Percentiles rank a stretch among this genome's conserved stretches.
phyloP scores from a whole-genome alignment of 225 moss, liverwort and hornwort genomes.

The Thuidium tamariscinum region DNA sequence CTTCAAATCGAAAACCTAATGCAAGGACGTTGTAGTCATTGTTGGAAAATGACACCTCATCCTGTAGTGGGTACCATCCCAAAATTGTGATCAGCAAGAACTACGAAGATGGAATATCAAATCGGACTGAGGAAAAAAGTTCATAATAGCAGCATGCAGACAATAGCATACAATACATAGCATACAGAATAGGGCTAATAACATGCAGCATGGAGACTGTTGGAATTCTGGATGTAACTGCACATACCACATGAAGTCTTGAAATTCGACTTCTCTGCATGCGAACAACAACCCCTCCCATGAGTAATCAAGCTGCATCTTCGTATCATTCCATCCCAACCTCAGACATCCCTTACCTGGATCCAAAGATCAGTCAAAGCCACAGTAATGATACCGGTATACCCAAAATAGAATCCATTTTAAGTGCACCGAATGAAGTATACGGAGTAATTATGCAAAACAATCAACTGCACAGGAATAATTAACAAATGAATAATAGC shows the following conservation, averaged over 20 bases:
- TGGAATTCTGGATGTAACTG: neutral
- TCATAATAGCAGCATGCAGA: neutral
- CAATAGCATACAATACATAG: neutral
- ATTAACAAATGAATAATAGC: neutral
- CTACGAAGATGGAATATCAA: neutral
- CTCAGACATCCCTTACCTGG: conserved; percentile 10
- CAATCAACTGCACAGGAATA: neutral
- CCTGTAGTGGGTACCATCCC: neutral
- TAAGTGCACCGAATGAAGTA: neutral
- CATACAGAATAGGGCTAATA: neutral
- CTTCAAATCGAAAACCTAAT: neutral
- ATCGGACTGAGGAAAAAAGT: neutral
- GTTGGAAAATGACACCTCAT: neutral
- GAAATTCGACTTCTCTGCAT: conserved; percentile 82
- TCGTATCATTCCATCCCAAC: conserved; percentile 5
- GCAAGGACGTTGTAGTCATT: neutral
- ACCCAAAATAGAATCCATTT: neutral
- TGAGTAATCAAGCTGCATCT: conserved; percentile 24
- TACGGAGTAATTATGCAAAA: neutral
- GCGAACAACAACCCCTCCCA: conserved; percentile 19
- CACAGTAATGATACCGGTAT: neutral
- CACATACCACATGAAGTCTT: conserved; percentile 83
- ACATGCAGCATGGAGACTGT: neutral
- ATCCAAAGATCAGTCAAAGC: neutral
- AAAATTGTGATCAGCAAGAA: neutral